Evolutionary conservation across 192 early-diverging fungal genomes (phyloP), one percentile per base, ranked within the genome.

Genomic region (Backusella psychrophila): DNA sequence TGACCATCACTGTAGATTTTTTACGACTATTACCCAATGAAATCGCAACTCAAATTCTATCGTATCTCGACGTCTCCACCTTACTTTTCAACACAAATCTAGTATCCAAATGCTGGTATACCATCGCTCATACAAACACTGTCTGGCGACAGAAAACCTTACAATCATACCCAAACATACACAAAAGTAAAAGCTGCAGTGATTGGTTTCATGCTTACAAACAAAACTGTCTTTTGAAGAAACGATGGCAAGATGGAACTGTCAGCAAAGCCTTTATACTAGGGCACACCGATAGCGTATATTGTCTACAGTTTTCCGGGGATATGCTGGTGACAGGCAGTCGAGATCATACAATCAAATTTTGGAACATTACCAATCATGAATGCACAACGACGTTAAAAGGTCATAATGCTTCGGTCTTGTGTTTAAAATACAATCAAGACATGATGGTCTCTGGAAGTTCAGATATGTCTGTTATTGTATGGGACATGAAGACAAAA

Each of bases 221-320:
- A 42, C 88, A 94, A 79, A 88, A 94, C 1, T 77, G 81, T 33
- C 53, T 75, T 35, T 87, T 98, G 6, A 91, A 94, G 46, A 76
- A 79, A 8, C 76, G 84, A 76, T 96, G 94, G 94, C 73, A 35
- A 1, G 74, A 81, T 0, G 87, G 79, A 9, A 77, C 67, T 4
- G 85, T 82, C 19, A 56, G 68, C 6, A 82, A 89, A 21, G 80
- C 79, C 36, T 89, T 90, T 19, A 83, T 99, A 14, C 78, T 77
- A 6, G 96, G 95, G 31, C 97, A 99, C 73, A 70, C 39, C 17
- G 96, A 94, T 66, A 94, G 93, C 72, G 97, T 99, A 0, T 95
- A 98, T 71, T 99, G 97, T 75, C 86, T 98, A 17, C 97, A 99
- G 73, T 97, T 90, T 80, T 89, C 97, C 76, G 84, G 89, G 42